Conservation (phyloP, 2,329 filamentous ascomycete species). For the Fusarium torreyae region DNA sequence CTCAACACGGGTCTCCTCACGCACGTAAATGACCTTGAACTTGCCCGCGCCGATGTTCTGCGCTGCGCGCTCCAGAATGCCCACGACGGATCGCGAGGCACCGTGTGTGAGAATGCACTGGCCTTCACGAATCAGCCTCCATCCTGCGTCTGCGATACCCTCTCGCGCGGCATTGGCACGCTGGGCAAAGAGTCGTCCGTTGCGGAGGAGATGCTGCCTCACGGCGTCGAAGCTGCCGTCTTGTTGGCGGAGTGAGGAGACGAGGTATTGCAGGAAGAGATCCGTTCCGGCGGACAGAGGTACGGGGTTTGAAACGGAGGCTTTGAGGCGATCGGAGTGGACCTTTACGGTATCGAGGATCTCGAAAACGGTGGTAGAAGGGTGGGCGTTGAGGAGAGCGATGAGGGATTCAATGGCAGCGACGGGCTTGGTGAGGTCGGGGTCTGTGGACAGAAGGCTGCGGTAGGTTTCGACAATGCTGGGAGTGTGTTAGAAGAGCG, state of each 20-base stretch:
- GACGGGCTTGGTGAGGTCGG: conserved; percentile 94
- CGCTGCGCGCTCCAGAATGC: conserved; percentile 78
- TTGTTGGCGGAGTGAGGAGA: conserved; percentile 77
- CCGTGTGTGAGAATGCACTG: conserved; percentile 91
- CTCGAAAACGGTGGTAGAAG: conserved; percentile 91
- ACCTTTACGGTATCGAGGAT: conserved; percentile 88
- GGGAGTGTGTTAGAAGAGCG: background rate
- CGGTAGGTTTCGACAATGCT: conserved; percentile 72
- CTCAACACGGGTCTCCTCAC: conserved; percentile 67
- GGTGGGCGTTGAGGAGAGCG: conserved; percentile 83
- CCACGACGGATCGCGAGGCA: conserved; percentile 86
- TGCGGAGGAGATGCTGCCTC: conserved; percentile 85
- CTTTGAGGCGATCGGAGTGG: conserved; percentile 83
- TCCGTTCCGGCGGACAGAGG: conserved; percentile 95
- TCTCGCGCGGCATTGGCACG: conserved; percentile 88
- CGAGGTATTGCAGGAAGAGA: conserved; percentile 94
- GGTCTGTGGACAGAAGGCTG: conserved; percentile 73
- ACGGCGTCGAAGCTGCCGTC: conserved; percentile 80
- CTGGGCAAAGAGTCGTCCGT: conserved; percentile 88
- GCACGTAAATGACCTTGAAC: conserved; percentile 88
- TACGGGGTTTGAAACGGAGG: conserved; percentile 87
- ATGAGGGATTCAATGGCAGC: conserved; percentile 95
- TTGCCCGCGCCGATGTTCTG: conserved; percentile 71
- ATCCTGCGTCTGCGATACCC: conserved; percentile 85
- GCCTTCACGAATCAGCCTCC: conserved; percentile 83